Base-by-base conservation (phyloP, 2,329 filamentous ascomycete species). In the Ustilaginoidea virens region DNA sequence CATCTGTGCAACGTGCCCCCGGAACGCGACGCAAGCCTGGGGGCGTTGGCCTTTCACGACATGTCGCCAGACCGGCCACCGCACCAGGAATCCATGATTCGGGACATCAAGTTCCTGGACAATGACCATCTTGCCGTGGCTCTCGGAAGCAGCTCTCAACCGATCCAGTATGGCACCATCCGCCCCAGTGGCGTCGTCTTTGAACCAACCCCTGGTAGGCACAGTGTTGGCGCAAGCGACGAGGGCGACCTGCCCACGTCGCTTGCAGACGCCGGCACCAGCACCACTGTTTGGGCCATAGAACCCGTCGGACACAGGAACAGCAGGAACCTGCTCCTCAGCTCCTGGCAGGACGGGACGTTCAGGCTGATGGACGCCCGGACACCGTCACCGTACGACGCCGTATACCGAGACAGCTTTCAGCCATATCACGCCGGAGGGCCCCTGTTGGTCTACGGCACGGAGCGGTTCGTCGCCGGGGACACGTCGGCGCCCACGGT, bases 341-440 rank as follows among this genome's bases (percentile, higher is more conserved):
- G 56, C 31, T 55, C 63, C 4, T 70, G 66, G 64, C 56, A 61
- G 24, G 63, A 69, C 30, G 65, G 65, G 7, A 65, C 58, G 1
- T 55, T 59, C 30, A 53, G 59, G 51, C 56, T 69, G 2, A 52
- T 58, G 32, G 66, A 71, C 35, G 39, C 66, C 2, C 58, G 66
- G 9, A 61, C 63, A 1, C 56, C 62, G 1, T 62, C 56, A 0
- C 35, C 53, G 2, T 47, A 56, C 17, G 63, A 67, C 30, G 49
- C 52, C 7, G 40, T 66, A 6, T 71, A 66, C 40, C 60, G 65
- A 21, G 65, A 71, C 39, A 60, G 61, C 31, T 61, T 66, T 34
- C 56, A 68, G 32, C 53, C 63, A 0, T 53, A 52, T 33, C 52
- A 60, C 17, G 45, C 55, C 10, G 52, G 57, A 17, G 62, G 61